These are phyloP conservation scores for Zygosaccharomyces bailii DNA, from an alignment of 805 yeast genomes.

Conservation along the genomic window DNA sequence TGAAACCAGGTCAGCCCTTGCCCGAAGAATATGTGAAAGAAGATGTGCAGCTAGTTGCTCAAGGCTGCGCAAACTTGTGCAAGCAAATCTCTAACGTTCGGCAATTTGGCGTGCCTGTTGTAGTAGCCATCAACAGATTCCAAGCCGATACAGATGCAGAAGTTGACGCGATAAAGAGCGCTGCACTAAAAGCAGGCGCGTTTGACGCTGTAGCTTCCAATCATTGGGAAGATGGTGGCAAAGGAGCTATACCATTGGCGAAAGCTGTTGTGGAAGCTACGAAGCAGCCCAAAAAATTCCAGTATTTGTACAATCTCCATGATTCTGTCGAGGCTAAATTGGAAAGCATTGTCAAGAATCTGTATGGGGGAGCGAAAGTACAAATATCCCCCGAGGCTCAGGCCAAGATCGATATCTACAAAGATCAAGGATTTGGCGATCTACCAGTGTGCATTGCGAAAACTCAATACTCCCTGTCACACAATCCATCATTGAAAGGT, in stretches of 20 bases:
- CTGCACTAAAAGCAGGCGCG: constrained; percentile 90
- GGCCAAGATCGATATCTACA: constrained; percentile 74
- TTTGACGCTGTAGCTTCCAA: constrained; percentile 82
- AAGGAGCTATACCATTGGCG: constrained; percentile 83
- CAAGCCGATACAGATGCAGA: constrained; percentile 79
- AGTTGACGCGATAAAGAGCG: constrained; percentile 71
- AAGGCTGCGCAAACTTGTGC: constrained; percentile 82
- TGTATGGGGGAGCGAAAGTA: constrained; percentile 89
- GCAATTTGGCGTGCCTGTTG: constrained; percentile 84
- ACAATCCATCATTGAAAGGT: constrained; percentile 89
- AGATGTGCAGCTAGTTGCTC: constrained; percentile 69
- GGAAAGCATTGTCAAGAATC: constrained; percentile 69
- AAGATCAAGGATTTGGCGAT: constrained; percentile 82
- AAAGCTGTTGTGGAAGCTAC: constrained; percentile 76
- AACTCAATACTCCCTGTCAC: constrained; percentile 94
- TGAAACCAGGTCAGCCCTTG: constrained; percentile 85
- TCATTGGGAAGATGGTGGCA: constrained; percentile 96
- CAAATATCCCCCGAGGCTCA: constrained; percentile 81
- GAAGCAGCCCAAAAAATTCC: constrained; percentile 45
- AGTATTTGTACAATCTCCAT: constrained; percentile 67
- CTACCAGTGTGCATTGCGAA: constrained; percentile 96
- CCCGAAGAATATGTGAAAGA: constrained; percentile 80
- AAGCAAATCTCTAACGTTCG: constrained; percentile 87
- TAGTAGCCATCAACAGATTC: constrained; percentile 90
- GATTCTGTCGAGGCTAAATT: constrained; percentile 77